A percentile compares a stretch with the other conserved stretches of the same genome.
Evolutionary conservation across 2,329 filamentous ascomycete genomes (phyloP).

Genomic region (Talaromyces albobiverticillius): DNA sequence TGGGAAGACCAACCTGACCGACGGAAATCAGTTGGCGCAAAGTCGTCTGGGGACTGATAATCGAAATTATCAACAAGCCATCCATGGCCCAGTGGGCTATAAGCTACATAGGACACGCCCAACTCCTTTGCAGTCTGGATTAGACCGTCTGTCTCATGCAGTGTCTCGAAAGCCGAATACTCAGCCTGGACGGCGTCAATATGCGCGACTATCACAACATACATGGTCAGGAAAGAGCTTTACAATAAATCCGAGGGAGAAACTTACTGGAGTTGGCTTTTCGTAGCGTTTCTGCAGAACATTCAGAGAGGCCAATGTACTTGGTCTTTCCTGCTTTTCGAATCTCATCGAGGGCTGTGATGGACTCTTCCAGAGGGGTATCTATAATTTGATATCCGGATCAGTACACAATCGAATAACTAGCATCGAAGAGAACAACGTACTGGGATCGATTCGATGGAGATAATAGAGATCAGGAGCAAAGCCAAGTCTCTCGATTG

Average conservation of each 20-base stretch:
- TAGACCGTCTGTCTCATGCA: constrained; percentile 40
- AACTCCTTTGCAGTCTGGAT: constrained; percentile 43
- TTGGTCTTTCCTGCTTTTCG: constrained; percentile 48
- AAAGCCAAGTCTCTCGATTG: constrained; percentile 49
- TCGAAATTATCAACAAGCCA: constrained; percentile 47
- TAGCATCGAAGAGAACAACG: constrained; percentile 14
- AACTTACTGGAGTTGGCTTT: constrained; percentile 44
- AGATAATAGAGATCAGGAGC: constrained; percentile 47
- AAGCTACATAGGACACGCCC: constrained; percentile 44
- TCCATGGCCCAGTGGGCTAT: constrained; percentile 47
- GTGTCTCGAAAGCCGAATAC: constrained; percentile 44
- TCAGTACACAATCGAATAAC: not conserved
- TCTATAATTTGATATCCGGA: constrained; percentile 25
- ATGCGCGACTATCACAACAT: constrained; percentile 44
- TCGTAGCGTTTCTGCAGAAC: constrained; percentile 44
- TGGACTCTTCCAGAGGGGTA: constrained; percentile 49
- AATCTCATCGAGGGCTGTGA: constrained; percentile 46
- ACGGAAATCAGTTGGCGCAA: constrained; percentile 42
- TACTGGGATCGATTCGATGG: constrained; percentile 46
- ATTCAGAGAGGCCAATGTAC: constrained; percentile 50
- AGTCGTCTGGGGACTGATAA: constrained; percentile 46
- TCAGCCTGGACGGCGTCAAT: constrained; percentile 49
- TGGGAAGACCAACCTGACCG: constrained; percentile 27
- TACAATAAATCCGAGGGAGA: not conserved
- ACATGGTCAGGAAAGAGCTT: constrained; percentile 13